Evolutionary conservation across 2,329 filamentous ascomycete genomes (phyloP).

Genomic region (Aureobasidium sp.): DNA sequence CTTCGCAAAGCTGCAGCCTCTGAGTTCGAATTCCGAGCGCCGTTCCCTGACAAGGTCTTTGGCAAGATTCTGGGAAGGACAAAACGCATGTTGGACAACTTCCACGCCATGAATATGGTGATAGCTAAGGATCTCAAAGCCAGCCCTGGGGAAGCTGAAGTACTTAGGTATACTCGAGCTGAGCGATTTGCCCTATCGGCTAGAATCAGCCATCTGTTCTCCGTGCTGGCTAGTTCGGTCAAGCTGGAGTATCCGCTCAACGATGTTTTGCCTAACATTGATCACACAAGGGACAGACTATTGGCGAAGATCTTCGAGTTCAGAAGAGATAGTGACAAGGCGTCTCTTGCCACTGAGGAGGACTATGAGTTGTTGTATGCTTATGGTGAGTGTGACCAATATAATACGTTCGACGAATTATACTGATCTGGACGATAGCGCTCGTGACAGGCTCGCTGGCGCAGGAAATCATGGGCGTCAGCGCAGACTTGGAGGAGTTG

Average conservation of each 20-base stretch:
- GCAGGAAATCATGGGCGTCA: conserved; percentile 48
- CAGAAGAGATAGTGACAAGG: conserved; percentile 57
- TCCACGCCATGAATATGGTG: conserved; percentile 93
- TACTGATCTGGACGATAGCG: conserved; percentile 35
- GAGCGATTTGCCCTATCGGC: conserved; percentile 78
- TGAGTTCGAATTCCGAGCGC: conserved; percentile 82
- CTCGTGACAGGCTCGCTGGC: conserved; percentile 56
- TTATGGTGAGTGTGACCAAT: conserved; percentile 53
- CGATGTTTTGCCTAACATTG: conserved; percentile 78
- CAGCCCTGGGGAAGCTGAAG: conserved; percentile 71
- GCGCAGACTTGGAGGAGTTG: conserved; percentile 50
- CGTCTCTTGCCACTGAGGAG: conserved; percentile 54
- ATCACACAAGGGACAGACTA: conserved; percentile 71
- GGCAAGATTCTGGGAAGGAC: conserved; percentile 71
- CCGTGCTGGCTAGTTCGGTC: conserved; percentile 82
- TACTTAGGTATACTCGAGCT: conserved; percentile 69
- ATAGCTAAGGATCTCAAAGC: conserved; percentile 72
- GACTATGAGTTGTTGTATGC: conserved; percentile 93
- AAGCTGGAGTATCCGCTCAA: conserved; percentile 92
- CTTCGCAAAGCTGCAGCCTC: conserved; percentile 66
- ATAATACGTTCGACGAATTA: background rate
- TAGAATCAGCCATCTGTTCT: conserved; percentile 80
- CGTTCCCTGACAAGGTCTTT: conserved; percentile 71
- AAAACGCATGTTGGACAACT: conserved; percentile 79
- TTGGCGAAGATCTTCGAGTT: conserved; percentile 85